Evolutionary conservation across 352 stramenopile genomes (phyloP).

Genomic region (Phytophthora fragariae): DNA sequence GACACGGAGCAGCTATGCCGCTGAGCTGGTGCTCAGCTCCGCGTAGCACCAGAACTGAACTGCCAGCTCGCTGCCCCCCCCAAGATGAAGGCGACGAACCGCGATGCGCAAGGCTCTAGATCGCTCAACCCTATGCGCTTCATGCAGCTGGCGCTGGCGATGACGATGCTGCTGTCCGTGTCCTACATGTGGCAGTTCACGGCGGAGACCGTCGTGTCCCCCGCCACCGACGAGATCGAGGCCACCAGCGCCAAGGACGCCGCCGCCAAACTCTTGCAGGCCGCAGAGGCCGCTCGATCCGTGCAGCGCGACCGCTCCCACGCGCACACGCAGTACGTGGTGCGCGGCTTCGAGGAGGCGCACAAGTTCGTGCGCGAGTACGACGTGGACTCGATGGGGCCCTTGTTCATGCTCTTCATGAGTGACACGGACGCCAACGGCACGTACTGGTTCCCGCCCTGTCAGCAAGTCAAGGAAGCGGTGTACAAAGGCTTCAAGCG

Average conservation of each 20-base stretch:
- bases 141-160: slow-evolving; percentile 71
- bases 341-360: slow-evolving; percentile 73
- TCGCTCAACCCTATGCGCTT: slow-evolving; percentile 63
- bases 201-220: slow-evolving; percentile 41
- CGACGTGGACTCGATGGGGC: slow-evolving; percentile 64
- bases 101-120: slow-evolving; percentile 18
- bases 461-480: slow-evolving; percentile 61
- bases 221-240: slow-evolving; percentile 25
- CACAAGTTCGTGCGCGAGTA: slow-evolving; percentile 86
- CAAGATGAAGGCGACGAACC: slow-evolving; percentile 31
- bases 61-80: not conserved
- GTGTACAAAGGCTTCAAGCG: slow-evolving; percentile 68
- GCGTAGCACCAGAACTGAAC: slow-evolving; percentile 20
- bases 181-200: slow-evolving; percentile 82
- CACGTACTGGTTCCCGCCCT: slow-evolving; percentile 84
- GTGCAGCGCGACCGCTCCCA: slow-evolving; percentile 50
- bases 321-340: slow-evolving; percentile 65
- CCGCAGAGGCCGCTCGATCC: slow-evolving; percentile 30
- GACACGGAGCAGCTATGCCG: slow-evolving; percentile 10
- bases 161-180: slow-evolving; percentile 66
- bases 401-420: slow-evolving; percentile 83
- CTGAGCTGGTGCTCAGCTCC: slow-evolving; percentile 4
- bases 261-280: slow-evolving; percentile 26
- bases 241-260: slow-evolving; percentile 33
- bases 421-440: slow-evolving; percentile 72